A percentile compares a stretch with the other conserved stretches of the same genome.
phyloP scores from a whole-genome alignment of 192 early-diverging fungal genomes.

The Mortierella antarctica region DNA sequence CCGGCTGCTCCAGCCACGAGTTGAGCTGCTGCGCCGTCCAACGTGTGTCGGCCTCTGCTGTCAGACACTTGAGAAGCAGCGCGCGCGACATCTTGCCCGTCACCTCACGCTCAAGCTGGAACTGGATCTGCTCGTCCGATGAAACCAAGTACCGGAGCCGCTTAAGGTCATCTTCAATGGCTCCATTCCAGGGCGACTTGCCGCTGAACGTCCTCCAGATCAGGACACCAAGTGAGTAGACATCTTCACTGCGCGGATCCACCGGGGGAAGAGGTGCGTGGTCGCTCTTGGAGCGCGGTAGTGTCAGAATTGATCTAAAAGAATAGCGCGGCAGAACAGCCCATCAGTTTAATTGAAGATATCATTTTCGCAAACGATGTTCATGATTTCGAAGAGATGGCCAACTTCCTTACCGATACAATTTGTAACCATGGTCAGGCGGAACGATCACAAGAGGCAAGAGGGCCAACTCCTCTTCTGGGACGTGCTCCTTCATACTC shows the following conservation, averaged over 20 bases:
- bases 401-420: constrained; percentile 48
- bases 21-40: constrained; percentile 51
- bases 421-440: constrained; percentile 69
- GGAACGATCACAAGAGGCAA: constrained; percentile 61
- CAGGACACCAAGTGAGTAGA: constrained; percentile 66
- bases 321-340: background rate
- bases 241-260: constrained; percentile 62
- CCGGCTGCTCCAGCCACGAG: constrained; percentile 18
- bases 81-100: constrained; percentile 54
- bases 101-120: constrained; percentile 58
- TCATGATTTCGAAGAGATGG: background rate
- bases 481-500: constrained; percentile 38
- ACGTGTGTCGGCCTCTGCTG: constrained; percentile 49
- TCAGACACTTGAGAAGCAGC: constrained; percentile 58
- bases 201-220: constrained; percentile 71
- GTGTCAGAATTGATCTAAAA: constrained; percentile 63
- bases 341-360: background rate
- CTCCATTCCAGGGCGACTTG: constrained; percentile 69
- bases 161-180: constrained; percentile 68
- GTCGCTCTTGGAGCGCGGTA: constrained; percentile 62
- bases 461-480: constrained; percentile 56
- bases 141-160: constrained; percentile 61
- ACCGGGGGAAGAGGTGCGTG: constrained; percentile 54
- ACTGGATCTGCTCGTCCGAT: constrained; percentile 59
- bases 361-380: too few relatives aligned